phyloP scores from a whole-genome alignment of 2,329 filamentous ascomycete species.

The Phialocephala sp. region DNA sequence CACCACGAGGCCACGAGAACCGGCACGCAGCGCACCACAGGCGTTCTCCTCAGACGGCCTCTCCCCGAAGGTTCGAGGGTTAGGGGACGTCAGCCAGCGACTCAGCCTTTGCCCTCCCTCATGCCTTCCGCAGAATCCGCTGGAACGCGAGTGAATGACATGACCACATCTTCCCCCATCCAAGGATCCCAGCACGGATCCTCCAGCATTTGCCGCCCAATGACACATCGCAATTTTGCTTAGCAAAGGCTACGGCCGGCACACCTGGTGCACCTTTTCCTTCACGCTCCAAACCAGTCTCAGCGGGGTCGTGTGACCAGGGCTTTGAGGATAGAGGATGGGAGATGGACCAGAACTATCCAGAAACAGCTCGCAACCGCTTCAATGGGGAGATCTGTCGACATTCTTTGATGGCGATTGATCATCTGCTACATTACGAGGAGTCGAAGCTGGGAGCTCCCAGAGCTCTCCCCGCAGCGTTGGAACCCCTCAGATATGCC shows the following conservation, averaged over 20 bases:
- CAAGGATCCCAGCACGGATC: neutral
- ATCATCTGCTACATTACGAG: conserved; percentile 21
- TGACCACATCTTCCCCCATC: neutral
- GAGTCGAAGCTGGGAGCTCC: conserved; percentile 1
- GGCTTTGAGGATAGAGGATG: neutral
- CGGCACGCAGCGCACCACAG: conserved; percentile 2
- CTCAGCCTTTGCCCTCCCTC: conserved; percentile 19
- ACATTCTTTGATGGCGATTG: neutral
- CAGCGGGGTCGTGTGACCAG: conserved; percentile 29
- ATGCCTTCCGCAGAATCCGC: conserved; percentile 27
- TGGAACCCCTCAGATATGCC: neutral
- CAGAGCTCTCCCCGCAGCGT: neutral
- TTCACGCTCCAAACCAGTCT: conserved; percentile 15
- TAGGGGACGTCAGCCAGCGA: conserved; percentile 11
- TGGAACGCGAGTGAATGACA: conserved; percentile 19
- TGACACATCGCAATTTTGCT: conserved; percentile 30
- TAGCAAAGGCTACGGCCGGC: conserved; percentile 9
- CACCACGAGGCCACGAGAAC: conserved; percentile 24
- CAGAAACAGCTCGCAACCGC: conserved; percentile 7
- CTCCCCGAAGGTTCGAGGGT: neutral
- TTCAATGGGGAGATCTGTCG: conserved; percentile 11
- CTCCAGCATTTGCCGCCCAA: conserved; percentile 23
- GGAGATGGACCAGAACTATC: conserved; percentile 4
- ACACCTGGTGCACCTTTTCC: neutral
- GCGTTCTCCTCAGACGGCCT: neutral